These are phyloP conservation scores for Penicillium sp. DNA, from an alignment of 2,329 filamentous ascomycete species.

Conservation along the genomic window DNA sequence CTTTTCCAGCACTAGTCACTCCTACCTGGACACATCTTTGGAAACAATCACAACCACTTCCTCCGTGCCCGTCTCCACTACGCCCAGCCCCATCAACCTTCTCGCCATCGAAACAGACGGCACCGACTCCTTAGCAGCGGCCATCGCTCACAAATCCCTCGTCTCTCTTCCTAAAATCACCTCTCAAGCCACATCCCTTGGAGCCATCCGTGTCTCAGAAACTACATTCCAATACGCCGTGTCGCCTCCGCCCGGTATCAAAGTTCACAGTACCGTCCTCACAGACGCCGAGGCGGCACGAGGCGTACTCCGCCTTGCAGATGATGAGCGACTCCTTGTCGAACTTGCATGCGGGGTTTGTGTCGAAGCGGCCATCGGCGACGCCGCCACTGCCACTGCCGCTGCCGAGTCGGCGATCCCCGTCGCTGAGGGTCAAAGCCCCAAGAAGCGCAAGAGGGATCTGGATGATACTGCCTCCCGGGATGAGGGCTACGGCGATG, in stretches of 20 bases:
- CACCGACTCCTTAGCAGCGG: slow-evolving; percentile 67
- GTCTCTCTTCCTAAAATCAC: slow-evolving; percentile 71
- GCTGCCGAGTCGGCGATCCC: slow-evolving; percentile 8
- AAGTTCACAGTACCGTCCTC: slow-evolving; percentile 63
- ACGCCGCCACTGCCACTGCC: slow-evolving; percentile 19
- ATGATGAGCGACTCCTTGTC: slow-evolving; percentile 78
- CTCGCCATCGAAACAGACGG: slow-evolving; percentile 76
- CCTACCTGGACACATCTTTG: slow-evolving; percentile 13
- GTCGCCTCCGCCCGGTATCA: slow-evolving; percentile 44
- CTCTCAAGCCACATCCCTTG: slow-evolving; percentile 72
- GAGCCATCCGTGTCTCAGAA: slow-evolving; percentile 69
- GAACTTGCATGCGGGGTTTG: slow-evolving; percentile 85
- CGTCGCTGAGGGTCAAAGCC: slow-evolving; percentile 13
- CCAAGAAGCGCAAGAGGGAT: slow-evolving; percentile 34
- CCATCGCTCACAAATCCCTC: slow-evolving; percentile 55
- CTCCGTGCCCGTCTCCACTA: slow-evolving; percentile 10
- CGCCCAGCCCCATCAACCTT: slow-evolving; percentile 49
- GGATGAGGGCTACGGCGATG: slow-evolving; percentile 39
- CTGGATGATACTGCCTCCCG: slow-evolving; percentile 8
- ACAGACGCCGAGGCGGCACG: slow-evolving; percentile 76
- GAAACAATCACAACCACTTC: slow-evolving; percentile 1
- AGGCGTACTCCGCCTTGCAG: slow-evolving; percentile 73
- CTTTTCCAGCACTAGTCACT: slow-evolving; percentile 12
- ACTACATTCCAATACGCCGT: slow-evolving; percentile 66
- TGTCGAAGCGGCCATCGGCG: slow-evolving; percentile 53